A percentile compares a stretch with the other conserved stretches of the same genome.
These are phyloP conservation scores for Penicillium coprophilum DNA, from an alignment of 495 filamentous ascomycete species.

Conservation along the genomic window DNA sequence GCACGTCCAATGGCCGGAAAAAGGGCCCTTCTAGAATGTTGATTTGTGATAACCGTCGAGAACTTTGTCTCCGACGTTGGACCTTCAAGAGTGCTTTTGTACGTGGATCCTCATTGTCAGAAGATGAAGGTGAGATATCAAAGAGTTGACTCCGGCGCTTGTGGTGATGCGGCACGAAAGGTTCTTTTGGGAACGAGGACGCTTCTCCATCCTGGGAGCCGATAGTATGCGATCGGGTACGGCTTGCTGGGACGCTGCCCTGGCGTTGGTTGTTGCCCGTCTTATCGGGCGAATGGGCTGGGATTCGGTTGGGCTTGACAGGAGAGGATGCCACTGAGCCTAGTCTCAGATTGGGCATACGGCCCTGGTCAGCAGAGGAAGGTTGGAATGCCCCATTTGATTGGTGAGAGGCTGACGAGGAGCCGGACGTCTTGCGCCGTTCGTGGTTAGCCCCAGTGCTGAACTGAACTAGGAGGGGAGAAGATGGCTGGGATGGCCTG, in stretches of 20 bases:
- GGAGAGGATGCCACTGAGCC: constrained; percentile 71
- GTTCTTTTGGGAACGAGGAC: constrained; percentile 54
- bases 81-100: constrained; percentile 91
- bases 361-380: constrained; percentile 60
- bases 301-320: constrained; percentile 65
- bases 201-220: constrained; percentile 88
- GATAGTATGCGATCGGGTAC: constrained; percentile 87
- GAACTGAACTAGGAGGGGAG: constrained; percentile 89
- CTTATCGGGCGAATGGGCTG: constrained; percentile 56
- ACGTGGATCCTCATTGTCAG: constrained; percentile 92
- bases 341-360: constrained; percentile 53
- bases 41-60: constrained; percentile 86
- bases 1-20: constrained; percentile 87
- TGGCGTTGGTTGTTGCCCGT: constrained; percentile 41
- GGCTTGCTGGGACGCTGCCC: constrained; percentile 50
- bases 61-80: constrained; percentile 87
- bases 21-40: constrained; percentile 75
- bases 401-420: constrained; percentile 80
- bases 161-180: constrained; percentile 69
- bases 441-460: constrained; percentile 73
- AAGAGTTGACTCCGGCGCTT: constrained; percentile 93
- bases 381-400: constrained; percentile 71
- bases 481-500: constrained; percentile 87
- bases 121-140: constrained; percentile 95
- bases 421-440: constrained; percentile 78